Base-by-base conservation (phyloP, 805 yeast genomes). In the Ascoidea rubescens region DNA sequence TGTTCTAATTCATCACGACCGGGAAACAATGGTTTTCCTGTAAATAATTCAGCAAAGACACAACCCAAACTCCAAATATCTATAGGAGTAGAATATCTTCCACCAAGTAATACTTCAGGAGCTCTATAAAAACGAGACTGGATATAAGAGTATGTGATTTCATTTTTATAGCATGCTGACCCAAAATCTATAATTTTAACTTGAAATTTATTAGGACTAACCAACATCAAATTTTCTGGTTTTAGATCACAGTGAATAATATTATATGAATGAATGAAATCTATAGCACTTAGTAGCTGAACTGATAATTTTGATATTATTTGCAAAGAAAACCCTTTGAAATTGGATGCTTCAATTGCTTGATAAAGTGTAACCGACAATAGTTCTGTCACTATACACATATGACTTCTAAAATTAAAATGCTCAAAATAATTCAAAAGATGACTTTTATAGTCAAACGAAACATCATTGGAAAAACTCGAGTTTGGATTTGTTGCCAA, bases 41-140 rank as follows among this genome's bases (percentile, higher is more conserved):
- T 82, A 59, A 84, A 80, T 88, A 87, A 82, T 63, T 87, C 96
- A 28, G 90, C 93, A 62, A 88, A 74, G 54, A 87, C 83, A 59
- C 93, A 83, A 7, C 91, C 95, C 5, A 91, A 87, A 8, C 95
- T 86, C 96, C 96, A 87, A 65, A 88, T 83, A 65, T 87, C 96
- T 56, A 87, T 88, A 30, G 90, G 83, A 0, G 95, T 87, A 12
- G 85, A 61, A 70, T 84, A 84, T 42, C 79, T 68, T 8, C 84
- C 76, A 1, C 91, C 93, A 3, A 85, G 52, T 8, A 82, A 67
- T 5, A 85, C 82, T 60, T 85, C 95, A 0, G 95, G 95, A 0
- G 93, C 88, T 51, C 95, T 65, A 61, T 85, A 85, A 58, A 79
- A 85, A 49, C 95, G 64, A 1, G 91, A 84, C 67, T 93, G 93